Evolutionary conservation across 768 basidiomycete genomes (phyloP).

Genomic region (Suillus variegatus): DNA sequence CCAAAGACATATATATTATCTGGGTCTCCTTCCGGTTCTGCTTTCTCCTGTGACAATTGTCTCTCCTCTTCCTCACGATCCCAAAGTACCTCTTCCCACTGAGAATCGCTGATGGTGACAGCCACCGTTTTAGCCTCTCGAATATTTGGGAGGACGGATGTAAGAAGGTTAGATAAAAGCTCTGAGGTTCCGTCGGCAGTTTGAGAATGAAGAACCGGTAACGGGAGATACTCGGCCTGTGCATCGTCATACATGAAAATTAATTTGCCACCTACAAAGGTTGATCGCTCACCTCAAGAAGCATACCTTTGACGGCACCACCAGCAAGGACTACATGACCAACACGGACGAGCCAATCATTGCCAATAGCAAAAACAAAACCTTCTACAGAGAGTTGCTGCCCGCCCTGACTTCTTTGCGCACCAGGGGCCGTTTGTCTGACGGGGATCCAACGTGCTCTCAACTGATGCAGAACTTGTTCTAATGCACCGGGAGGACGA

Average conservation of each 20-base stretch:
- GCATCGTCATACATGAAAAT: neutral
- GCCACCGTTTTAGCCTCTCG: constrained; percentile 74
- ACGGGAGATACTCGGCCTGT: constrained; percentile 82
- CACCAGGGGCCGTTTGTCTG: constrained; percentile 44
- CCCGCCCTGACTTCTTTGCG: constrained; percentile 52
- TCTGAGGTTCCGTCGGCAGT: constrained; percentile 69
- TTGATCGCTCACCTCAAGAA: constrained; percentile 62
- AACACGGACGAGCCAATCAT: constrained; percentile 78
- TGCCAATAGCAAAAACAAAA: constrained; percentile 71
- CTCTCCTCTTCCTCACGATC: constrained; percentile 65
- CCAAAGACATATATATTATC: constrained; percentile 67
- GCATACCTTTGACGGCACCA: constrained; percentile 79
- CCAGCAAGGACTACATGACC: constrained; percentile 79
- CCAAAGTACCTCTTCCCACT: constrained; percentile 84
- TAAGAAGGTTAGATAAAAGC: constrained; percentile 71
- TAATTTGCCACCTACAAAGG: neutral
- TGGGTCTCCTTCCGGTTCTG: constrained; percentile 21
- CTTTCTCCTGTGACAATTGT: constrained; percentile 22
- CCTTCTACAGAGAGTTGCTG: constrained; percentile 78
- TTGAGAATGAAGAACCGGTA: constrained; percentile 67
- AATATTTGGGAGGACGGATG: constrained; percentile 73
- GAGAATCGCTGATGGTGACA: constrained; percentile 73
- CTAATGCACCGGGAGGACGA: constrained; percentile 70
- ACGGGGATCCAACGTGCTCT: constrained; percentile 77
- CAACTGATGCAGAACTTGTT: constrained; percentile 72